phyloP scores from a whole-genome alignment of 2,329 filamentous ascomycete genomes.

The Colletotrichum liaoningense region DNA sequence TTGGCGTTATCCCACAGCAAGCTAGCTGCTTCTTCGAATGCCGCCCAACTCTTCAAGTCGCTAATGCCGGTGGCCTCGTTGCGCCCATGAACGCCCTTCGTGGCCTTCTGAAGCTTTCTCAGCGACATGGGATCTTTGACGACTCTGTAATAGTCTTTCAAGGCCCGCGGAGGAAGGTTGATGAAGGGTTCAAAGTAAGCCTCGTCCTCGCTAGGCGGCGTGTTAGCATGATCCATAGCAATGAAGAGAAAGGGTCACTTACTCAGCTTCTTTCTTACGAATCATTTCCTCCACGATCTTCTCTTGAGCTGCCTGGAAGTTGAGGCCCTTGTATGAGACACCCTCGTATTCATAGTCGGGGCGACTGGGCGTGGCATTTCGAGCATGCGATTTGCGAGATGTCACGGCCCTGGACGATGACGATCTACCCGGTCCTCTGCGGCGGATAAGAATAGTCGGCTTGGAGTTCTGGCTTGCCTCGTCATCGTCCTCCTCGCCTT shows the following conservation, averaged over 20 bases:
- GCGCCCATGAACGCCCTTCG: conserved; percentile 78
- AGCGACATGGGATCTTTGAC: conserved; percentile 86
- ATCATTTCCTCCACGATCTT: conserved; percentile 84
- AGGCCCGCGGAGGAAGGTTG: conserved; percentile 77
- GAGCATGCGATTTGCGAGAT: conserved; percentile 44
- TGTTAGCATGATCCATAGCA: conserved; percentile 16
- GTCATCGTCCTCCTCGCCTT: conserved; percentile 47
- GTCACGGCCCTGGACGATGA: conserved; percentile 47
- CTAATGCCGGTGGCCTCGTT: conserved; percentile 70
- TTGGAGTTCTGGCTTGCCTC: conserved; percentile 43
- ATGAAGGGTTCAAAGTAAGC: conserved; percentile 80
- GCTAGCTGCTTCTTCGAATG: conserved; percentile 83
- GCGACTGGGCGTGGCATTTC: conserved; percentile 52
- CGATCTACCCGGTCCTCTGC: conserved; percentile 48
- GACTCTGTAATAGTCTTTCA: conserved; percentile 88
- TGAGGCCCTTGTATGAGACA: conserved; percentile 76
- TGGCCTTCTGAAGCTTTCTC: conserved; percentile 79
- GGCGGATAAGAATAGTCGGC: conserved; percentile 52
- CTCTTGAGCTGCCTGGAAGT: conserved; percentile 87
- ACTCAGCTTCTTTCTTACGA: conserved; percentile 75
- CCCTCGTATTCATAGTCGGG: conserved; percentile 65
- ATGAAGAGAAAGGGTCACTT: conserved; percentile 42
- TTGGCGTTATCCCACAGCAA: conserved; percentile 90
- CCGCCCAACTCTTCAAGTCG: conserved; percentile 84
- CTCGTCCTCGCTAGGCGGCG: conserved; percentile 70